These are phyloP conservation scores for Aureobasidium pullulans DNA, from an alignment of 2,329 filamentous ascomycete genomes.

Conservation along the genomic window DNA sequence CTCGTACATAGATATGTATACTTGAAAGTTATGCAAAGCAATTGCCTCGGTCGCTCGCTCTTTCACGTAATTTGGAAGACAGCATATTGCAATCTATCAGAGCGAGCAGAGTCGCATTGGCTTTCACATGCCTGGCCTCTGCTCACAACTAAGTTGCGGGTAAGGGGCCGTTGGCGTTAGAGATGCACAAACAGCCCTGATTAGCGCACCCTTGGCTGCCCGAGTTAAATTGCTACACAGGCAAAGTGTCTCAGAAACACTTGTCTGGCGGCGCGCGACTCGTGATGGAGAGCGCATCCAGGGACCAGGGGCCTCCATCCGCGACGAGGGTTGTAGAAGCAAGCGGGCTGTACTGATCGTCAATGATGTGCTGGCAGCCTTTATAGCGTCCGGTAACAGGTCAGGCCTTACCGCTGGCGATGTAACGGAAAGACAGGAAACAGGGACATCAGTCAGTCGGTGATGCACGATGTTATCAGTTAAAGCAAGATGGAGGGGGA, in stretches of 20 bases:
- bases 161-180: constrained; percentile 7
- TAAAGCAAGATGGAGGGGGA: background rate
- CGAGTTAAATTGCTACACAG: constrained; percentile 3
- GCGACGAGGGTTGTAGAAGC: background rate
- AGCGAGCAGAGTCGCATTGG: background rate
- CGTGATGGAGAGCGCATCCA: background rate
- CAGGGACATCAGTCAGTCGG: background rate
- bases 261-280: constrained; percentile 4
- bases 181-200: background rate
- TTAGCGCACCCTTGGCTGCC: constrained; percentile 6
- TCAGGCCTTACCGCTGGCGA: background rate
- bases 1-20: background rate
- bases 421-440: background rate
- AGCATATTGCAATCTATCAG: constrained; percentile 1
- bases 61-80: background rate
- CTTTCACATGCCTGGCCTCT: constrained; percentile 6
- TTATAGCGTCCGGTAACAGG: background rate
- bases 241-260: constrained; percentile 4
- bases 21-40: background rate
- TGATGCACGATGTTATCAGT: constrained; percentile 2
- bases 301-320: background rate
- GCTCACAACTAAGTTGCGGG: constrained; percentile 6
- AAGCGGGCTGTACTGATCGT: background rate
- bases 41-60: background rate
- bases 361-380: constrained; percentile 10